Conservation (phyloP, 768 basidiomycete species). For the Mycena rosella region DNA sequence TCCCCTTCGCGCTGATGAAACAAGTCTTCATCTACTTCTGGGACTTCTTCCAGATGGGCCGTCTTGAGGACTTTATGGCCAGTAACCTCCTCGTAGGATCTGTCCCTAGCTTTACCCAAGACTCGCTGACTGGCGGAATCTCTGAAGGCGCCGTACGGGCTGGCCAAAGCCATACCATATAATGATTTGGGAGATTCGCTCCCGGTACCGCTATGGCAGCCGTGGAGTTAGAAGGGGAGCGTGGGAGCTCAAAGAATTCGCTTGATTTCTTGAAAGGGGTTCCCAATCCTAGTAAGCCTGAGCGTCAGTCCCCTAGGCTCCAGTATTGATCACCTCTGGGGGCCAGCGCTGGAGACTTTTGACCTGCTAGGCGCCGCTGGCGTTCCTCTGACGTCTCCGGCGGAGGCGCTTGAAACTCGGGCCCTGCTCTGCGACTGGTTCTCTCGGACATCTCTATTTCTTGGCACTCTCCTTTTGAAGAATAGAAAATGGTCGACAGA, state of each 20-base stretch:
- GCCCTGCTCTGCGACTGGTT: not conserved
- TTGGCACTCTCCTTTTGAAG: not conserved
- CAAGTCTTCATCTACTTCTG: no score
- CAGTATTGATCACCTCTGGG: not conserved
- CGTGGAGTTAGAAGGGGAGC: not conserved
- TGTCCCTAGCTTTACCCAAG: no score
- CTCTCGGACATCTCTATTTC: not conserved
- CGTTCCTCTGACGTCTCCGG: not conserved
- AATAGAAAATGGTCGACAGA: not conserved
- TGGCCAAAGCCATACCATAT: not conserved
- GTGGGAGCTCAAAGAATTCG: not conserved
- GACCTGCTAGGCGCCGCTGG: not conserved
- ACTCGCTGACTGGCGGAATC: no score
- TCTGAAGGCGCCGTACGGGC: no score
- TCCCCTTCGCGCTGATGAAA: no score
- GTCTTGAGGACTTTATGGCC: no score
- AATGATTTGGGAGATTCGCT: not conserved
- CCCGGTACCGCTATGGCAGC: not conserved
- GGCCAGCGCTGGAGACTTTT: no score
- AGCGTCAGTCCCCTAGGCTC: not conserved
- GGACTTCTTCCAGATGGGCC: no score
- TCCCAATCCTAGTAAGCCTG: not conserved
- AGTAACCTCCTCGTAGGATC: no score
- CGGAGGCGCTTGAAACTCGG: not conserved
- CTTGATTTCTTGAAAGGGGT: not conserved